Conservation (phyloP, 768 basidiomycete species). For the Suillus tomentosus region DNA sequence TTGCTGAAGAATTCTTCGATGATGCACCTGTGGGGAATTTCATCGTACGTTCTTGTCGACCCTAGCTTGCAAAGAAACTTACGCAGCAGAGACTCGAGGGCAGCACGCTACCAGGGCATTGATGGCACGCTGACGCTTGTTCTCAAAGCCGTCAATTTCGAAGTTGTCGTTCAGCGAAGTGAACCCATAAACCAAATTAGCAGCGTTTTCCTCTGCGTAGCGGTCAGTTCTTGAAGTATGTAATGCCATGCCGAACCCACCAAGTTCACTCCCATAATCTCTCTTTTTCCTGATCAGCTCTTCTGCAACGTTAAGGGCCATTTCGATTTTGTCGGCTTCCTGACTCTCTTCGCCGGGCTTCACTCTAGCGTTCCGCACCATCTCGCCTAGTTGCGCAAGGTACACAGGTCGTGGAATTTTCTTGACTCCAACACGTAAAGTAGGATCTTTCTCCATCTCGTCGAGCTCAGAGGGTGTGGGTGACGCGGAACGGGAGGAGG, state of each 20-base stretch:
- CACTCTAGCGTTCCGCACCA: slow-evolving; percentile 65
- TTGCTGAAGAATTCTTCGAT: slow-evolving; percentile 94
- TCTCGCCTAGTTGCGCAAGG: slow-evolving; percentile 76
- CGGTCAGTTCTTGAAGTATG: slow-evolving; percentile 4
- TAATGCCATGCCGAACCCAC: slow-evolving; percentile 38
- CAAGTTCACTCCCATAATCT: slow-evolving; percentile 85
- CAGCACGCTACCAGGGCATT: slow-evolving; percentile 80
- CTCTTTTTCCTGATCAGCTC: slow-evolving; percentile 82
- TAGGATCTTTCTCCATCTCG: slow-evolving; percentile 86
- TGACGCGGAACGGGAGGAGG: slow-evolving; percentile 71
- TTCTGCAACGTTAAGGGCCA: slow-evolving; percentile 80
- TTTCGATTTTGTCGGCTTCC: slow-evolving; percentile 76
- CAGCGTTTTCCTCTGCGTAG: slow-evolving; percentile 84
- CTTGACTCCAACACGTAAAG: slow-evolving; percentile 66
- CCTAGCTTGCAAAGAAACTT: slow-evolving; percentile 30
- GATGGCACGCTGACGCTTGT: slow-evolving; percentile 72
- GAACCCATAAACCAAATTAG: slow-evolving; percentile 74
- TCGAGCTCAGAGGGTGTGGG: slow-evolving; percentile 81
- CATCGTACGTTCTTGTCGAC: not conserved
- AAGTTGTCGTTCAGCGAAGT: slow-evolving; percentile 81
- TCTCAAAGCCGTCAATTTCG: slow-evolving; percentile 78
- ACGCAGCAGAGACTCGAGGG: slow-evolving; percentile 82
- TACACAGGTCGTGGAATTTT: slow-evolving; percentile 87
- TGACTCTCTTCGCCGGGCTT: slow-evolving; percentile 56
- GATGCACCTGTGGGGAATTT: slow-evolving; percentile 53